phyloP scores from a whole-genome alignment of 345 rosid species.

The thale cress (Arabidopsis thaliana) region TAIR10.1 NC_003070.9:1018501-1019000 shows the following conservation, averaged over 20 bases:
- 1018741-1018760: conserved; percentile 54
- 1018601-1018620: conserved; percentile 54
- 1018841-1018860: conserved; percentile 94
- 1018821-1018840: conserved; percentile 97
- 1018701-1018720: conserved; percentile 49
- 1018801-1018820: conserved; percentile 98
- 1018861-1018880: conserved; percentile 93
- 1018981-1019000: conserved; percentile 72
- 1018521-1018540: conserved; percentile 60
- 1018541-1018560: conserved; percentile 68
- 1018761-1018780: conserved; percentile 74
- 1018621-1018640: conserved; percentile 45
- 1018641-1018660: conserved; percentile 53
- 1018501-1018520: conserved; percentile 94
- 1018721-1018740: conserved; percentile 34
- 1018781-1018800: conserved; percentile 81
- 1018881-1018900: conserved; percentile 70
- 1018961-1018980: conserved; percentile 80
- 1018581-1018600: conserved; percentile 86
- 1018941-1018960: conserved; percentile 67
- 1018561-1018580: conserved; percentile 65
- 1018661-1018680: conserved; percentile 55
- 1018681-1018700: conserved; percentile 51
- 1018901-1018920: conserved; percentile 79
- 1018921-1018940: conserved; percentile 82